Base-by-base conservation (phyloP, 1,139 yeast species). In the Keqinozyma sinolaborantium region DNA sequence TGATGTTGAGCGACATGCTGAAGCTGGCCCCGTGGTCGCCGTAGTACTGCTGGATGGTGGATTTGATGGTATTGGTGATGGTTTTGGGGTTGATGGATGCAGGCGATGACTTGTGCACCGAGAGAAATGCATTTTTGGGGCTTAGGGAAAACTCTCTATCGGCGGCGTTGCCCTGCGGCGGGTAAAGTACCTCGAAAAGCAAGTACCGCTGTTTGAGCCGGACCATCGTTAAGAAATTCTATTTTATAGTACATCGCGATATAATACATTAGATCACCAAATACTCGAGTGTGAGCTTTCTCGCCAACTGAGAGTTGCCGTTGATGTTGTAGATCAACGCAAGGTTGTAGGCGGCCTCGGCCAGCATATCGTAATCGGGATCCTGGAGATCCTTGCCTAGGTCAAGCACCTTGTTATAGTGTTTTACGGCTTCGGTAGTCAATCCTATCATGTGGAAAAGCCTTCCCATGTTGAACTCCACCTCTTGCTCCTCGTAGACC, bases 291-390 rank as follows among this genome's bases (percentile, higher is more conserved):
- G 86, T 77, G 16, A 87, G 53, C 24, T 62, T 58, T 36, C 74
- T 68, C 0, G 95, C 90, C 29, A 82, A 63, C 34, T 58, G 57
- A 5, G 77, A 60, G 49, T 88, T 90, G 2, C 95, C 95, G 51
- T 82, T 80, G 41, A 76, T 64, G 39, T 78, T 79, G 57, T 86
- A 90, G 12, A 92, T 83, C 47, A 82, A 64, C 14, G 79, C 68
- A 47, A 88, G 63, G 51, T 92, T 92, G 51, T 90, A 88, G 1
- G 97, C 97, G 0, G 96, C 85, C 42, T 87, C 95, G 39, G 64
- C 58, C 53, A 72, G 77, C 41, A 88, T 52, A 50, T 80, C 85
- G 43, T 73, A 81, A 18, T 45, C 56, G 0, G 45, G 38, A 28
- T 60, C 66, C 5, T 36, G 28, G 14, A 60, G 35, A 4, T 47